These are phyloP conservation scores for Rhodocollybia butyracea DNA, from an alignment of 768 basidiomycete genomes.

Conservation along the genomic window DNA sequence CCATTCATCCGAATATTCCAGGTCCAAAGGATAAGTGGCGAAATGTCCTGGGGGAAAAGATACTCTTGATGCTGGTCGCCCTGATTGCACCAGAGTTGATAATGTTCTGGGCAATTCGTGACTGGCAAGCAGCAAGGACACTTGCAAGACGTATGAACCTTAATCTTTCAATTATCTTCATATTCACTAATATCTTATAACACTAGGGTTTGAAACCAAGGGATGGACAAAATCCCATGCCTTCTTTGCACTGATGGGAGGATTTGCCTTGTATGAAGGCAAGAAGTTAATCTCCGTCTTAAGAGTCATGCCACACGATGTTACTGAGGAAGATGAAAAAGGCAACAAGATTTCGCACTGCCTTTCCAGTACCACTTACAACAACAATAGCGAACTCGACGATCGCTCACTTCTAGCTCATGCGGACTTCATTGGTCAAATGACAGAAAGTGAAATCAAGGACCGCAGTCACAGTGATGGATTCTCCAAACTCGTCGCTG, in stretches of 20 bases:
- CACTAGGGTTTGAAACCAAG: neutral
- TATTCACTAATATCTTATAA: neutral
- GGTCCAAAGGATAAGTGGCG: neutral
- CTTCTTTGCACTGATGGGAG: conserved; percentile 16
- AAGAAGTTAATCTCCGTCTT: neutral
- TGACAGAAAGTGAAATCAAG: neutral
- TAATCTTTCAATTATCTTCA: neutral
- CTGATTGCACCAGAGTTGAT: conserved; percentile 11
- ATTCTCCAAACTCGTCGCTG: neutral
- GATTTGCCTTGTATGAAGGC: conserved; percentile 10
- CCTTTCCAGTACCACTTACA: no score
- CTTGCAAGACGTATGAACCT: neutral
- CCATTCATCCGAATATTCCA: conserved; percentile 12
- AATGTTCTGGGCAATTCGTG: conserved; percentile 10
- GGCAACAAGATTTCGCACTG: no score
- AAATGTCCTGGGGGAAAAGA: neutral
- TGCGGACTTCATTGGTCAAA: neutral
- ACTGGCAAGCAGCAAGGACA: conserved; percentile 5
- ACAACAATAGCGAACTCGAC: neutral
- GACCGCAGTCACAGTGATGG: conserved; percentile 10
- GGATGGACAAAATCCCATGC: conserved; percentile 1
- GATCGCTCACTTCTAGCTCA: neutral
- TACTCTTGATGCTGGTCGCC: neutral
- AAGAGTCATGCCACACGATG: no score
- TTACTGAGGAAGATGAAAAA: no score